Evolutionary conservation across 768 basidiomycete species (phyloP).

Genomic region (Tremella fuciformis): DNA sequence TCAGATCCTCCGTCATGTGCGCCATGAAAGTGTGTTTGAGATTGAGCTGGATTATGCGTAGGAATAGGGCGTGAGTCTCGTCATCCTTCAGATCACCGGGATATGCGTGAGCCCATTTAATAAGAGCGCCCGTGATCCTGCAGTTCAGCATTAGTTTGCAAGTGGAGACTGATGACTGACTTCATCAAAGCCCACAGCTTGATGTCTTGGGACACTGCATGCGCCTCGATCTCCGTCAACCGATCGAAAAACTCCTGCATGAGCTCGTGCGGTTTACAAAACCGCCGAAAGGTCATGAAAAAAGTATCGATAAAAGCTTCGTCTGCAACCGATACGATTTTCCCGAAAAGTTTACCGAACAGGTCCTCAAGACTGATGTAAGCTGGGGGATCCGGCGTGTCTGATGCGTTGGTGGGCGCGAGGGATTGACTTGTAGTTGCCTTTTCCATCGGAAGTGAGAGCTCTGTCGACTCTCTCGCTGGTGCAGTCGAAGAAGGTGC

Average conservation of each 20-base stretch:
- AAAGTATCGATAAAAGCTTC: conserved; percentile 39
- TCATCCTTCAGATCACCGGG: conserved; percentile 43
- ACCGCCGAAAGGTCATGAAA: conserved; percentile 46
- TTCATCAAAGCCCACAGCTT: conserved; percentile 36
- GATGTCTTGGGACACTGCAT: conserved; percentile 28
- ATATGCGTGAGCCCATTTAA: conserved; percentile 45
- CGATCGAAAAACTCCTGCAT: conserved; percentile 36
- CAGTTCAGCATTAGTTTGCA: not conserved
- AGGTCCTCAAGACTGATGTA: conserved; percentile 26
- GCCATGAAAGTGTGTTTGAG: conserved; percentile 37
- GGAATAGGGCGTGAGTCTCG: conserved; percentile 21
- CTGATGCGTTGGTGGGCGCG: not conserved
- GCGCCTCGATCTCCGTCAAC: conserved; percentile 28
- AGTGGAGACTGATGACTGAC: conserved; percentile 31
- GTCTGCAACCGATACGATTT: conserved; percentile 37
- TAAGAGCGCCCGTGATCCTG: conserved; percentile 36
- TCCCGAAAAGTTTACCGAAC: conserved; percentile 24
- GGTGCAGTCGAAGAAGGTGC: not conserved
- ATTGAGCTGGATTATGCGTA: conserved; percentile 26
- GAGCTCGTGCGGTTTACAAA: conserved; percentile 33
- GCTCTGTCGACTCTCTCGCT: not conserved
- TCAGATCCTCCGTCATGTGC: conserved; percentile 42
- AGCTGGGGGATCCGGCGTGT: conserved; percentile 5
- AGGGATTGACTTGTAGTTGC: not conserved
- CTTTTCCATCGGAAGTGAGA: not conserved